Base-by-base conservation (phyloP, 495 filamentous ascomycete genomes). In the Beverwykella pulmonaria region DNA sequence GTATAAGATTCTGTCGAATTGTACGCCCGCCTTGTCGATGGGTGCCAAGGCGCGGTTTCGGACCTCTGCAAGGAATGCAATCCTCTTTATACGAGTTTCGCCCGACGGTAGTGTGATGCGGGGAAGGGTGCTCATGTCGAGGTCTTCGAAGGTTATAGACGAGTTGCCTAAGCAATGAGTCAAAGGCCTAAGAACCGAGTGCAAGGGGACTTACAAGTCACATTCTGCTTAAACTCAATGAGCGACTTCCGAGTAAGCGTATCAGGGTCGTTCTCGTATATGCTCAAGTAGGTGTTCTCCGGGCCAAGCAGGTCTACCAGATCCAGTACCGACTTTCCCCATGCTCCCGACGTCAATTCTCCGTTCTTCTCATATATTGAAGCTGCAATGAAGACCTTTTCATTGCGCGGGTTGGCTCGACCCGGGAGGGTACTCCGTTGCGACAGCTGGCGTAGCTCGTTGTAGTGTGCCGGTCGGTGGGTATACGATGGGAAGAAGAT, bases 331-430 rank as follows among this genome's bases (percentile, higher is more conserved):
- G 82, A 79, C 61, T 81, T 68, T 0, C 88, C 90, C 90, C 90
- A 93, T 59, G 79, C 78, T 2, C 89, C 88, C 2, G 79, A 73
- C 0, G 87, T 83, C 25, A 93, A 75, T 15, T 74, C 74, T 5
- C 85, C 86, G 0, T 72, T 79, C 12, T 77, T 78, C 69, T 94
- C 88, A 70, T 90, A 88, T 47, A 93, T 80, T 69, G 86, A 92
- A 17, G 88, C 86, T 6, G 87, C 88, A 61, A 93, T 90, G 73
- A 90, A 93, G 17, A 93, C 80, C 64, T 86, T 89, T 72, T 92
- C 86, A 41, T 84, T 78, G 22, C 79, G 71, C 1, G 82, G 76
- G 69, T 92, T 92, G 15, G 84, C 88, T 32, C 87, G 80, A 2
- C 87, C 88, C 10, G 69, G 69, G 9, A 22, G 4, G 29, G 12